These are phyloP conservation scores for Aspergillus homomorphus DNA, from an alignment of 495 filamentous ascomycete species.

Conservation along the genomic window DNA sequence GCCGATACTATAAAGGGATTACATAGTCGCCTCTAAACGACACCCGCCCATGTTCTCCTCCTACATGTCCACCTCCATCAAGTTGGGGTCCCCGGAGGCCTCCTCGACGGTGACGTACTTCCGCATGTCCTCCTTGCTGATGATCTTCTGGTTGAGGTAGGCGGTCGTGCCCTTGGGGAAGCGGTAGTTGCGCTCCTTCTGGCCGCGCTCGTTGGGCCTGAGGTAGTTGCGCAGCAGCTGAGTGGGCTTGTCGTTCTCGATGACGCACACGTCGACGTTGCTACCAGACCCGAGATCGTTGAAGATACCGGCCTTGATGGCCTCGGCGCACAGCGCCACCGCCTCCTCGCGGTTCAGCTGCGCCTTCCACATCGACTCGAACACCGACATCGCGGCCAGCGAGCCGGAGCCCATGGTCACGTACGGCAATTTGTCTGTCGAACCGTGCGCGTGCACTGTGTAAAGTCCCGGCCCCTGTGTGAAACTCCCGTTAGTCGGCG, in stretches of 20 bases:
- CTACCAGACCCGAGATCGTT: slow-evolving; percentile 97
- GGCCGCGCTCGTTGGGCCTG: slow-evolving; percentile 84
- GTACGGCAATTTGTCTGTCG: slow-evolving; percentile 98
- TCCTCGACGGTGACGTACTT: slow-evolving; percentile 95
- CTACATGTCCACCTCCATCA: slow-evolving; percentile 90
- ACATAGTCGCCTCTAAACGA: not conserved
- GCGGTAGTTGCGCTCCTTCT: slow-evolving; percentile 89
- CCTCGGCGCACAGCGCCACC: slow-evolving; percentile 75
- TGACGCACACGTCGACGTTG: slow-evolving; percentile 96
- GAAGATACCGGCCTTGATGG: slow-evolving; percentile 97
- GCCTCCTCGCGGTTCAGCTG: slow-evolving; percentile 76
- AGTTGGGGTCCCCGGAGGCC: slow-evolving; percentile 55
- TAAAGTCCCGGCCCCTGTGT: slow-evolving; percentile 94
- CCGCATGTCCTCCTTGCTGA: slow-evolving; percentile 86
- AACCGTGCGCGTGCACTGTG: slow-evolving; percentile 98
- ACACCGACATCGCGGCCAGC: slow-evolving; percentile 95
- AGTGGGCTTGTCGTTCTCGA: slow-evolving; percentile 84
- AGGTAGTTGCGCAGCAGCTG: slow-evolving; percentile 86
- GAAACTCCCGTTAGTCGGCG: too few relatives aligned
- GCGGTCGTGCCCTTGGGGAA: slow-evolving; percentile 90
- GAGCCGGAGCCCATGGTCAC: slow-evolving; percentile 98
- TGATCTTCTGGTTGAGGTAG: slow-evolving; percentile 87
- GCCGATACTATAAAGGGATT: not conserved
- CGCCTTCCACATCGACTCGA: slow-evolving; percentile 93
- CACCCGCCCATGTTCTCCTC: slow-evolving; percentile 2